Evolutionary conservation across 345 rosid genomes (phyloP), one percentile per base, ranked within the genome.

Genomic region (Alliaria petiolata): DNA sequence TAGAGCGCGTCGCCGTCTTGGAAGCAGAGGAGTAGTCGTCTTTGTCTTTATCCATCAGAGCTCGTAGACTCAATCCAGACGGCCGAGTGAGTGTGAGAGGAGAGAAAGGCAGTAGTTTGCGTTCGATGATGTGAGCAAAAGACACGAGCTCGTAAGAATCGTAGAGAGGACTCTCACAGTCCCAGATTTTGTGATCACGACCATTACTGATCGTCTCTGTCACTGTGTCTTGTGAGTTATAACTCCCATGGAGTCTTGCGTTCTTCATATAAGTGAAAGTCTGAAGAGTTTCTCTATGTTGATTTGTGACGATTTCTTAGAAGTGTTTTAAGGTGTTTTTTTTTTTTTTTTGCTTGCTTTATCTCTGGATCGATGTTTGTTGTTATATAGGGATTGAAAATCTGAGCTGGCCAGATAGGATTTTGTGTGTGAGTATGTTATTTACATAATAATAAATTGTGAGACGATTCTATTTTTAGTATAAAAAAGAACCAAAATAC

Each of bases 111-210:
- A 83, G 49, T 8, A 83, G 69, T 15, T 79, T 79, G 12, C 86
- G 79, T n/a, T 88, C 89, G 45, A 88, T 81, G 19, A 84, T 57
- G 47, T 88, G 71, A 68, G 49, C 70, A 16, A 88, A 61, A 8
- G 89, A 72, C 30, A 71, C 83, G 42, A 84, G 47, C 34, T 84
- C 93, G 51, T 80, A 79, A 0, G 89, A 74, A 68, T 86, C 93
- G 26, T 84, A 86, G 34, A 88, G 75, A 0, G 82, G 82, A 44
- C 89, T 86, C 30, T 77, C 93, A 14, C 86, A 76, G 67, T 85
- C 88, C 93, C 90, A 86, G 12, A 75, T 60, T 6, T 14, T 60
- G n/a, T 34, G 63, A 67, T 53, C 63, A 50, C 26, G 30, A 65
- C n/a, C n/a, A n/a, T n/a, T n/a, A n/a, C n/a, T n/a, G n/a, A n/a